Evolutionary conservation across 2,329 filamentous ascomycete genomes (phyloP), one percentile per base, ranked within the genome.

Genomic region (Ophiocordyceps camponoti-leonardi): DNA sequence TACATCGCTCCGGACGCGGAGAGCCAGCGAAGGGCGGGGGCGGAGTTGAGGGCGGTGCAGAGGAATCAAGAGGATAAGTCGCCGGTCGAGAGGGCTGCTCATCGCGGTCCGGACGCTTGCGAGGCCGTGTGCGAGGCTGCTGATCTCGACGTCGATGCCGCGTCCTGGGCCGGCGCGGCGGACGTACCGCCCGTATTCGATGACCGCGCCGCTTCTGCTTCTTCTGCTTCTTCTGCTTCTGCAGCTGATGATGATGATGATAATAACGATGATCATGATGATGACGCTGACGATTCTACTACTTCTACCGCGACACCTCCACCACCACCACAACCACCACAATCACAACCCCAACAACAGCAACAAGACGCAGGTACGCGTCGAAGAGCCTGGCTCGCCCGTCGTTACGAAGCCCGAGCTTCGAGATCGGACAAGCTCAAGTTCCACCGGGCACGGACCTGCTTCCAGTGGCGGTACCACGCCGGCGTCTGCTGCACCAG

Each of bases 391-490:
- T 37, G 35, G 35, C 35, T 37, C 5, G 16, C 35, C 6, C 16
- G 16, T 4, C 35, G 35, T 1, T 37, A 37, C n/a, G 5, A 19
- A 6, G n/a, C 16, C n/a, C 35, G 35, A 5, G 35, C 35, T 37
- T n/a, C n/a, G 16, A 10, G 16, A 10, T n/a, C 35, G 8, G 37
- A 19, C 1, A 47, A 49, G 26, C 48, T 54, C 31, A 47, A 42
- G 8, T 58, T 58, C 43, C 57, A 61, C 48, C 54, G 56, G 35
- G 55, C 59, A 42, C 58, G 60, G 18, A 58, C 56, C 23, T 71
- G 67, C 50, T 71, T 70, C 57, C 67, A 69, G 51, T 70, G 67
- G 59, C 60, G 64, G 7, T 69, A 63, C 55, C 60, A 66, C 49
- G 56, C 66, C 13, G 65, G 66, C 33, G 56, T 61, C 8, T 71